These are phyloP conservation scores for Trametes punicea DNA, from an alignment of 768 basidiomycete genomes.

Conservation along the genomic window DNA sequence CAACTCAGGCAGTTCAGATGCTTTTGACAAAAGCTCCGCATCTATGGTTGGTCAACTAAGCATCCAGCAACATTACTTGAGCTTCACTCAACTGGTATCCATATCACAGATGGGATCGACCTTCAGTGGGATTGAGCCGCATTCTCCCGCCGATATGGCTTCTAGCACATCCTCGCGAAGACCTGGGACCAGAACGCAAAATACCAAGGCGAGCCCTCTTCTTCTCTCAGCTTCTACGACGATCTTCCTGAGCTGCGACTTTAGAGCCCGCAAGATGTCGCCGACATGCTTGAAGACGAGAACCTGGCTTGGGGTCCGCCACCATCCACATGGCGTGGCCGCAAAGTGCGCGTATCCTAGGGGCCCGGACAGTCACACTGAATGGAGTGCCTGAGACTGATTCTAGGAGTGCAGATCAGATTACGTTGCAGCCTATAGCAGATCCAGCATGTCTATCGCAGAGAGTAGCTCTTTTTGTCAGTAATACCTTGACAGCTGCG, in stretches of 20 bases:
- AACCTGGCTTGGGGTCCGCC: conserved; percentile 20
- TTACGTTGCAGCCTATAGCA: too few species aligned
- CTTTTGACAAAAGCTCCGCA: not conserved
- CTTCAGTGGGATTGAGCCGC: not conserved
- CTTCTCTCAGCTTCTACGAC: not conserved
- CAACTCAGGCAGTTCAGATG: not conserved
- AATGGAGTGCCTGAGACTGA: too few species aligned
- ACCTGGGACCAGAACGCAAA: not conserved
- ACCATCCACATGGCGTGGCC: not conserved
- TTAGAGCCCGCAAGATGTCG: not conserved
- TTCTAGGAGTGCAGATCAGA: too few species aligned
- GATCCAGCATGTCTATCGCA: too few species aligned
- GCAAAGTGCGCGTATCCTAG: not conserved
- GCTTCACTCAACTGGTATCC: too few species aligned
- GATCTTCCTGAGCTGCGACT: not conserved
- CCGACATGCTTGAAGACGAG: conserved; percentile 25
- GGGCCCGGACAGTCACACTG: too few species aligned
- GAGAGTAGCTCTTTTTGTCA: too few species aligned
- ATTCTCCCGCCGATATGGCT: too few species aligned
- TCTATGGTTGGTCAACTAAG: not conserved
- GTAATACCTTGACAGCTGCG: too few species aligned
- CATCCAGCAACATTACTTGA: not conserved
- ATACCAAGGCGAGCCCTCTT: not conserved
- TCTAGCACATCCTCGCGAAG: not conserved
- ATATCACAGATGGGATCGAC: not conserved